Conservation (phyloP, 2,329 filamentous ascomycete species). For the Cladosporium sp. region DNA sequence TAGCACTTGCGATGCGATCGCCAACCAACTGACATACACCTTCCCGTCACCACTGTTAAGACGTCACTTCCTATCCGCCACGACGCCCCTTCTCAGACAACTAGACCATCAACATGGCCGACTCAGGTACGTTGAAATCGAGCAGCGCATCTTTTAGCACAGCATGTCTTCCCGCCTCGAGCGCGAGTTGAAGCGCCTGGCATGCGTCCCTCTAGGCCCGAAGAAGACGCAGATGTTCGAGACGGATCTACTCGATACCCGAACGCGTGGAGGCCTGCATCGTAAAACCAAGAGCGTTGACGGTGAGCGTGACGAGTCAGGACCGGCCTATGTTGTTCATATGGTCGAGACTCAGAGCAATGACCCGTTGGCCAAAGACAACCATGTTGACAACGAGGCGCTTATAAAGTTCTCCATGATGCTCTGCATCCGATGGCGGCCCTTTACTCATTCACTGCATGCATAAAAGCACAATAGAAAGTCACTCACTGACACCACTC, state of each 20-base stretch:
- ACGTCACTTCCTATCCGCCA: not conserved
- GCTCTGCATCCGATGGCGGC: not conserved
- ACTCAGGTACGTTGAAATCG: slow-evolving; percentile 14
- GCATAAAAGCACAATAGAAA: not conserved
- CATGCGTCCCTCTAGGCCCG: not conserved
- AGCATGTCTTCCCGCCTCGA: slow-evolving; percentile 1
- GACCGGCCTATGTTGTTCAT: not conserved
- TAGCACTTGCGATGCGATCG: not conserved
- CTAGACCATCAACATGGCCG: not conserved
- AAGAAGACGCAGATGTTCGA: not conserved
- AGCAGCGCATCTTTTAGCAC: slow-evolving; percentile 8
- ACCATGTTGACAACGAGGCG: not conserved
- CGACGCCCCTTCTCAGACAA: not conserved
- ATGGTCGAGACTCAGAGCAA: not conserved
- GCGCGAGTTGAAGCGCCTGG: not conserved
- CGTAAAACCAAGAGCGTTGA: not conserved
- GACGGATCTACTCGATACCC: not conserved
- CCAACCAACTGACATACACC: not conserved
- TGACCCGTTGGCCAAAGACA: not conserved
- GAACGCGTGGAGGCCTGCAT: not conserved
- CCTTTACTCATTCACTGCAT: not conserved
- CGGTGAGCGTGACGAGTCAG: not conserved
- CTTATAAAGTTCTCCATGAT: not conserved
- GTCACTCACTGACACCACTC: not conserved
- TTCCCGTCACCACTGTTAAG: not conserved